Percentiles rank a stretch among this genome's conserved stretches.
Evolutionary conservation across 1,284 basidiomycete genomes (phyloP).

Genomic region (Sanghuangporus weigelae): DNA sequence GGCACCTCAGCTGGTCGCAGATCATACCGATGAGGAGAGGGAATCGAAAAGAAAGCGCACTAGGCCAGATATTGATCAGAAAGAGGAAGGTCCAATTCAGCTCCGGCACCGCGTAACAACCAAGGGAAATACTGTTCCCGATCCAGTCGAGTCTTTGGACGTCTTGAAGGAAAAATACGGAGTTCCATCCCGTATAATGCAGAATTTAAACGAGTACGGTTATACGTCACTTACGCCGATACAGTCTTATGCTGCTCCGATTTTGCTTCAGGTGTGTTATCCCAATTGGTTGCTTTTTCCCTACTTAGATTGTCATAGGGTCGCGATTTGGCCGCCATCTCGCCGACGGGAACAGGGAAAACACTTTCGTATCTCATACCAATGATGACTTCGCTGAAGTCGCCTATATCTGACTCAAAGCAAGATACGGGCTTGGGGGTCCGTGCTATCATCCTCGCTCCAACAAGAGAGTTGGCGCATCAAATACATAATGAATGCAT

Average conservation of each 20-base stretch:
- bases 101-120: slow-evolving; percentile 58
- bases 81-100: slow-evolving; percentile 25
- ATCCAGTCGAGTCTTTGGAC: slow-evolving; percentile 52
- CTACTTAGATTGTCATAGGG: not conserved
- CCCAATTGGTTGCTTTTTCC: slow-evolving; percentile 1
- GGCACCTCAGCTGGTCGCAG: slow-evolving; percentile 26
- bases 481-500: slow-evolving; percentile 93
- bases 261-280: slow-evolving; percentile 58
- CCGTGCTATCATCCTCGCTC: slow-evolving; percentile 80
- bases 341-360: slow-evolving; percentile 94
- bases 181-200: slow-evolving; percentile 50
- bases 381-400: slow-evolving; percentile 60
- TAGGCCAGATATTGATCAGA: slow-evolving; percentile 27
- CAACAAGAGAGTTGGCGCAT: slow-evolving; percentile 94
- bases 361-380: slow-evolving; percentile 88
- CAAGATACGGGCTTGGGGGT: slow-evolving; percentile 52
- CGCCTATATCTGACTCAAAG: slow-evolving; percentile 51
- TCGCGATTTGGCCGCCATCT: slow-evolving; percentile 85
- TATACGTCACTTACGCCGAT: slow-evolving; percentile 67
- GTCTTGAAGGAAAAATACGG: slow-evolving; percentile 51
- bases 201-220: slow-evolving; percentile 55
- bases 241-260: slow-evolving; percentile 69
- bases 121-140: slow-evolving; percentile 65
- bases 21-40: slow-evolving; percentile 26
- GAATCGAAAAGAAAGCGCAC: slow-evolving; percentile 28